Conservation (phyloP, 768 basidiomycete species). For the Arthromyces matolae region DNA sequence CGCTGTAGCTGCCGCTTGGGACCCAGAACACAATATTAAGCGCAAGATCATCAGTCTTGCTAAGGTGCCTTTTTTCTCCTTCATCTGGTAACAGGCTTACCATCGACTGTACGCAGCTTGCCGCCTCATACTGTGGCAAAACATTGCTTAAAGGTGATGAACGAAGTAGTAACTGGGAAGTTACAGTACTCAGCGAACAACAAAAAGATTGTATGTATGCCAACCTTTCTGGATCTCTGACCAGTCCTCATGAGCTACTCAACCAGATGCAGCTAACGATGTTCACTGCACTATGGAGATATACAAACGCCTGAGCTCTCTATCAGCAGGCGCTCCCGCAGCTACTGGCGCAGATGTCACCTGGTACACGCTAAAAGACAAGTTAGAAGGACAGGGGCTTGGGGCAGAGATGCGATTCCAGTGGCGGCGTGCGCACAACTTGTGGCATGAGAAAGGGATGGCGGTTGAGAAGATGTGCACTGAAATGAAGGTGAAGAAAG, state of each 20-base stretch:
- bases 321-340: conserved; percentile 16
- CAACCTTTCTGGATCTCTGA: not conserved
- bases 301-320: conserved; percentile 23
- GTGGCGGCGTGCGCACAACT: conserved; percentile 30
- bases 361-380: not conserved
- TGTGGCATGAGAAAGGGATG: conserved; percentile 28
- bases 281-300: conserved; percentile 31
- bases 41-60: conserved; percentile 30
- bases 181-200: conserved; percentile 14
- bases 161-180: conserved; percentile 35
- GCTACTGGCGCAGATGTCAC: not conserved
- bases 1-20: conserved; percentile 26
- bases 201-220: conserved; percentile 26
- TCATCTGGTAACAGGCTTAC: not conserved
- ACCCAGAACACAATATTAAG: conserved; percentile 20
- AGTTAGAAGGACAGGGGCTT: not conserved
- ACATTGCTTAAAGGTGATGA: conserved; percentile 26
- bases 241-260: not conserved
- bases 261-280: conserved; percentile 36
- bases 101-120: conserved; percentile 21
- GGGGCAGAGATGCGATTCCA: conserved; percentile 19
- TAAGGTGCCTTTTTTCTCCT: conserved; percentile 20
- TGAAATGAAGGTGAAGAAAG: conserved; percentile 20
- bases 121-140: conserved; percentile 29
- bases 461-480: conserved; percentile 28